These are phyloP conservation scores for Hansfordia pulvinata DNA, from an alignment of 2,329 filamentous ascomycete genomes.

Conservation along the genomic window DNA sequence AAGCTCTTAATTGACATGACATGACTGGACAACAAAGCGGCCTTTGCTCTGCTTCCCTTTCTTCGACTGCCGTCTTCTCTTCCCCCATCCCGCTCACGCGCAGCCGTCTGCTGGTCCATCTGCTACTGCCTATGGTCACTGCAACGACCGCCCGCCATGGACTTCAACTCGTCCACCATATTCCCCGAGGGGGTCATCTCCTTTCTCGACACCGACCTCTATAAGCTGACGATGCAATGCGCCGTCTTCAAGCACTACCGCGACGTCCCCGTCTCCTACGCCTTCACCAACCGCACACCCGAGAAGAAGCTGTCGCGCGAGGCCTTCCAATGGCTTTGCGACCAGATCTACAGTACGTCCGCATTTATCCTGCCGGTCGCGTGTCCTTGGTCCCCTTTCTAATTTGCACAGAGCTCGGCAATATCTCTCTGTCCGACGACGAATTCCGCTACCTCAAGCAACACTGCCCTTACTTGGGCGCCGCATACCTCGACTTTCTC, in stretches of 20 bases:
- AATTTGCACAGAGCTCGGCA: conserved; percentile 52
- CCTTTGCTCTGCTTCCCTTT: too few species aligned
- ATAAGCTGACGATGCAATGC: conserved; percentile 99
- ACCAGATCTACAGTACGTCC: conserved; percentile 63
- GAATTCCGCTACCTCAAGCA: conserved; percentile 68
- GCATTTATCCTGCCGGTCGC: conserved; percentile 5
- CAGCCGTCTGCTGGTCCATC: too few species aligned
- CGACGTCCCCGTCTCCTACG: conserved; percentile 70
- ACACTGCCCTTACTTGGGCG: conserved; percentile 68
- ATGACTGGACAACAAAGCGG: too few species aligned
- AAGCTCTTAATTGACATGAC: too few species aligned
- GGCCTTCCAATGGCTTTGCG: conserved; percentile 74
- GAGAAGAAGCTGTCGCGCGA: conserved; percentile 79
- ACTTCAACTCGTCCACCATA: conserved; percentile 52
- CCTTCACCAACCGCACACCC: conserved; percentile 89
- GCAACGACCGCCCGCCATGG: too few species aligned
- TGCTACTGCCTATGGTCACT: too few species aligned
- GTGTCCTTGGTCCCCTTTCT: conserved; percentile 1
- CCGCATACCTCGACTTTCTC: conserved; percentile 70
- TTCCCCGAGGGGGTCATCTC: conserved; percentile 68
- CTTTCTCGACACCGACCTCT: conserved; percentile 72
- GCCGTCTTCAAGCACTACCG: conserved; percentile 88
- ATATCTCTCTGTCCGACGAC: conserved; percentile 64
- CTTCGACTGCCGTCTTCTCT: too few species aligned
- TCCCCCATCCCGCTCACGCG: too few species aligned